These are phyloP conservation scores for Cyberlindnera maritima DNA, from an alignment of 805 yeast genomes.

Conservation along the genomic window DNA sequence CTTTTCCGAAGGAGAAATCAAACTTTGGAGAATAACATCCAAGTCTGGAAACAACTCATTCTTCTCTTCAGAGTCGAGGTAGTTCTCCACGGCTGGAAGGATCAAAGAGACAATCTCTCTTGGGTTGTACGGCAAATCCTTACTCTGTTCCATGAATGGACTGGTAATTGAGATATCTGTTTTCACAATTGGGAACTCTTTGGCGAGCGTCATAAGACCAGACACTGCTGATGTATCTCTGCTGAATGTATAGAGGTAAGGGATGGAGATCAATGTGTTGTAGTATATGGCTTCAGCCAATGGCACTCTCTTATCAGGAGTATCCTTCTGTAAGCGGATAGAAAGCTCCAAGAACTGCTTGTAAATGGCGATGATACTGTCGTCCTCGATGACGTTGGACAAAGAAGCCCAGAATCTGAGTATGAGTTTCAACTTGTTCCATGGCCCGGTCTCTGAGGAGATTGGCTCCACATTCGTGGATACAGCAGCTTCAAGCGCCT, in stretches of 20 bases:
- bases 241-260: constrained; percentile 52
- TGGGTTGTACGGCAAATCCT: constrained; percentile 47
- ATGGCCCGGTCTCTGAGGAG: constrained; percentile 49
- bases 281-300: constrained; percentile 68
- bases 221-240: constrained; percentile 33
- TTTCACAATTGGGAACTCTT: constrained; percentile 32
- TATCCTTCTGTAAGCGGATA: constrained; percentile 47
- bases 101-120: constrained; percentile 47
- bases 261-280: constrained; percentile 59
- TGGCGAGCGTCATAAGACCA: constrained; percentile 43
- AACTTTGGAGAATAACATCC: constrained; percentile 15
- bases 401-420: constrained; percentile 69
- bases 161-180: constrained; percentile 24
- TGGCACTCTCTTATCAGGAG: constrained; percentile 43
- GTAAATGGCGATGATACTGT: constrained; percentile 46
- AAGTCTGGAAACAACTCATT: constrained; percentile 35
- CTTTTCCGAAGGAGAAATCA: constrained; percentile 21
- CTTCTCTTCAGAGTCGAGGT: constrained; percentile 7
- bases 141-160: constrained; percentile 25
- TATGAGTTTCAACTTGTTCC: constrained; percentile 68
- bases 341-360: constrained; percentile 53
- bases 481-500: constrained; percentile 40
- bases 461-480: constrained; percentile 26
- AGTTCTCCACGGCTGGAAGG: constrained; percentile 45
- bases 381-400: constrained; percentile 56